Percentiles rank a stretch among this genome's conserved stretches.
These are phyloP conservation scores for Sextonia rubra DNA, from an alignment of 164 flowering plant species.

Conservation along the genomic window DNA sequence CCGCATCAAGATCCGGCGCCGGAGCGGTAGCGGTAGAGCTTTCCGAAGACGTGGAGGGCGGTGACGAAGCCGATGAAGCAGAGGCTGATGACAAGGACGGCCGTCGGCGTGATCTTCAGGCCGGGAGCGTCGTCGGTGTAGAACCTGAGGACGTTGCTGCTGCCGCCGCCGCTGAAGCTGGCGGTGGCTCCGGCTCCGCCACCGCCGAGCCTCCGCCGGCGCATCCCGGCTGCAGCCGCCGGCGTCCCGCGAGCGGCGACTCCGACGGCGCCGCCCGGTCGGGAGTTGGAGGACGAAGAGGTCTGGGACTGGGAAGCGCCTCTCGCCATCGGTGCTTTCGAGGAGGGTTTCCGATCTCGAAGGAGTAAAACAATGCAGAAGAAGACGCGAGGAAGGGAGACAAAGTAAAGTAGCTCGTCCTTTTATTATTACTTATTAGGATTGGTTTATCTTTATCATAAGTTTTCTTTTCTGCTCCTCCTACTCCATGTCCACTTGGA, in stretches of 20 bases:
- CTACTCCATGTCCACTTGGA: too few species aligned
- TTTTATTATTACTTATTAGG: too few species aligned
- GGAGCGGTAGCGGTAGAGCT: conserved; percentile 67
- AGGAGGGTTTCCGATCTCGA: neutral
- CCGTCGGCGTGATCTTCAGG: conserved; percentile 78
- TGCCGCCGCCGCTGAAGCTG: conserved; percentile 25
- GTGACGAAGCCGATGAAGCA: conserved; percentile 95
- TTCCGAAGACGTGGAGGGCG: conserved; percentile 87
- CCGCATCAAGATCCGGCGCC: conserved; percentile 32
- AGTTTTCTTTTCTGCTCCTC: too few species aligned
- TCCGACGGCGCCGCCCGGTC: conserved; percentile 44
- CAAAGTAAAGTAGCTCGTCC: neutral
- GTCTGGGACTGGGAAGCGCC: conserved; percentile 75
- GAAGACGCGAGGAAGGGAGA: neutral
- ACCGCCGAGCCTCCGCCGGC: conserved; percentile 33
- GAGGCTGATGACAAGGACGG: conserved; percentile 84
- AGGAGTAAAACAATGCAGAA: neutral
- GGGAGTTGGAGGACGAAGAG: conserved; percentile 40
- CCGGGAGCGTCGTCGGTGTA: conserved; percentile 94
- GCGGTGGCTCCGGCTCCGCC: conserved; percentile 19
- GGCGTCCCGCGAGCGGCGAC: conserved; percentile 69
- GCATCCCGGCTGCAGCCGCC: conserved; percentile 75
- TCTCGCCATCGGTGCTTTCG: conserved; percentile 39
- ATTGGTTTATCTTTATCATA: too few species aligned
- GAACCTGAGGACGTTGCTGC: conserved; percentile 76